phyloP scores from a whole-genome alignment of 2,329 filamentous ascomycete species.

The Diplodia seriata region DNA sequence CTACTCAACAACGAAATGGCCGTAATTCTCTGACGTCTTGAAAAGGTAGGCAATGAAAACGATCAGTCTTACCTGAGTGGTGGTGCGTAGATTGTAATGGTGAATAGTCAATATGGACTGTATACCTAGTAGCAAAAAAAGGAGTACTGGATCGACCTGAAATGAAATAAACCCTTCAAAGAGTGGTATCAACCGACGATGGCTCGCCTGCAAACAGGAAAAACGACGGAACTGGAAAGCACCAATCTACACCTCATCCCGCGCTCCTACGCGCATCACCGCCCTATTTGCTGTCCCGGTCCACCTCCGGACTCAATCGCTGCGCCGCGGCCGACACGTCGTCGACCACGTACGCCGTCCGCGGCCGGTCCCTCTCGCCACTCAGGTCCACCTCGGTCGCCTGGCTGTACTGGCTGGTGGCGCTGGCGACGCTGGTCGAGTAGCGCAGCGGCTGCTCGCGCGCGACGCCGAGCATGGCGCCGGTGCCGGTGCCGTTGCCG shows the following conservation, averaged over 20 bases:
- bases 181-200: constrained; percentile 26
- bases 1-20: neutral
- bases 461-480: neutral
- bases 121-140: neutral
- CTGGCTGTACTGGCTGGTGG: constrained; percentile 11
- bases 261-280: neutral
- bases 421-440: neutral
- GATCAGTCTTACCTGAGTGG: neutral
- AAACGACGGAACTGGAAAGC: neutral
- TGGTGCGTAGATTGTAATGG: neutral
- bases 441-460: neutral
- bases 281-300: neutral
- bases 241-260: constrained; percentile 1
- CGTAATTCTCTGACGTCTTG: neutral
- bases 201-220: neutral
- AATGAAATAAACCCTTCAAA: constrained; percentile 14
- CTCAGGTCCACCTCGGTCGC: constrained; percentile 15
- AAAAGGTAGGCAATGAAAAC: neutral
- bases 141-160: neutral
- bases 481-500: neutral
- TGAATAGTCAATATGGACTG: neutral
- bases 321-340: neutral
- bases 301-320: neutral
- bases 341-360: constrained; percentile 9
- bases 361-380: constrained; percentile 1